Percentiles rank a stretch among this genome's conserved stretches.
Evolutionary conservation across 176 grass and related monocot species (phyloP).

Genomic region (Triticum turgidum): DNA sequence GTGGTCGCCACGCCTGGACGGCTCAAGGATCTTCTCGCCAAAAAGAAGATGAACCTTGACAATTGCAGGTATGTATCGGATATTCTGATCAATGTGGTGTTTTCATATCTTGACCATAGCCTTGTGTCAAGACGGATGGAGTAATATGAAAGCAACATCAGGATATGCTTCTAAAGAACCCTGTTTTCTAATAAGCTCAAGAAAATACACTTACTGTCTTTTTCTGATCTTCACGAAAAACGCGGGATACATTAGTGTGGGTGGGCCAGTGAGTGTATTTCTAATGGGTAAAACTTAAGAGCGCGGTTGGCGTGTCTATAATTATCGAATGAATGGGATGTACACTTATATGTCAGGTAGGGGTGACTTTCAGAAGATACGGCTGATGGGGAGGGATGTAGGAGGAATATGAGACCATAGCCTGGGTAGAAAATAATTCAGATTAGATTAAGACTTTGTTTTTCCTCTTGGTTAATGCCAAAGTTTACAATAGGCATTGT

Average conservation of each 20-base stretch:
- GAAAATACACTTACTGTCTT: too few species aligned
- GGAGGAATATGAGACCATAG: background rate
- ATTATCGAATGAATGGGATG: background rate
- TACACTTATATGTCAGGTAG: background rate
- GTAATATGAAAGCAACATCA: background rate
- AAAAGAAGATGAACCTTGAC: slow-evolving; percentile 96
- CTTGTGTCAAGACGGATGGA: too few species aligned
- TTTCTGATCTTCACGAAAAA: background rate
- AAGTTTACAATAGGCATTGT: background rate
- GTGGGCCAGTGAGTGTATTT: background rate
- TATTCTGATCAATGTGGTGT: background rate
- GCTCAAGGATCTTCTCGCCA: slow-evolving; percentile 89
- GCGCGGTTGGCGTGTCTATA: background rate
- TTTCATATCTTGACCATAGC: background rate
- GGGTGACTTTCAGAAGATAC: background rate
- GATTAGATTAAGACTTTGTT: background rate
- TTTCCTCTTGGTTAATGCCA: background rate
- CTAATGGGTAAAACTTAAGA: background rate
- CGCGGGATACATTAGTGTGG: background rate
- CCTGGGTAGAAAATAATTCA: background rate
- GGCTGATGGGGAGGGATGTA: background rate
- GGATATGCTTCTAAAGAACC: too few species aligned
- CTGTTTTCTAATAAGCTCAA: too few species aligned
- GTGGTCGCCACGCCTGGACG: slow-evolving; percentile 85
- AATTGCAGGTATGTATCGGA: slow-evolving; percentile 66